Evolutionary conservation across 2,329 filamentous ascomycete species (phyloP).

Genomic region (Rosellinia necatrix): DNA sequence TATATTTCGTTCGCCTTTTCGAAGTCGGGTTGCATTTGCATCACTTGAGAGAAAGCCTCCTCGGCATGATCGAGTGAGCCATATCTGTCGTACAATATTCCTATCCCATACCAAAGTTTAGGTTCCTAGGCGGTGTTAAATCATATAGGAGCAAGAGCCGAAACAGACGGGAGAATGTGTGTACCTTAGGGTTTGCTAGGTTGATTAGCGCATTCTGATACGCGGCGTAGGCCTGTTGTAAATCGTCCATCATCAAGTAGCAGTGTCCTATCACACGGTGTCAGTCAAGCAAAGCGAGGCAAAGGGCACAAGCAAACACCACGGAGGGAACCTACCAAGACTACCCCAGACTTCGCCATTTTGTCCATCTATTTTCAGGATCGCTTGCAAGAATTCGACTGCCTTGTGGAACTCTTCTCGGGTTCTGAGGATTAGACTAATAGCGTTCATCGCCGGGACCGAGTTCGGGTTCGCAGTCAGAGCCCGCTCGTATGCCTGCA

Average conservation of each 20-base stretch:
- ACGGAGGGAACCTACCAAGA: constrained; percentile 78
- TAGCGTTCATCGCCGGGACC: constrained; percentile 89
- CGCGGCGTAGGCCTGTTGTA: constrained; percentile 94
- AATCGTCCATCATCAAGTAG: constrained; percentile 97
- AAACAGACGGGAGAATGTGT: constrained; percentile 25
- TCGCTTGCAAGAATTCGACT: constrained; percentile 88
- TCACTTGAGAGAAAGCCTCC: constrained; percentile 97
- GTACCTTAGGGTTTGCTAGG: constrained; percentile 87
- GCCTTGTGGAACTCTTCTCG: constrained; percentile 94
- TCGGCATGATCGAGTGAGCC: constrained; percentile 96
- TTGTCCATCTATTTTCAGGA: constrained; percentile 83
- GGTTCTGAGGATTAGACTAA: constrained; percentile 86
- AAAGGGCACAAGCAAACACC: too few species aligned
- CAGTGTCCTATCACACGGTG: constrained; percentile 74
- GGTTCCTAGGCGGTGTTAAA: constrained; percentile 68
- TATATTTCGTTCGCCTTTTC: constrained; percentile 99
- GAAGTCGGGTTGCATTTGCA: constrained; percentile 97
- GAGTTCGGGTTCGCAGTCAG: constrained; percentile 87
- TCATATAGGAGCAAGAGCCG: neutral
- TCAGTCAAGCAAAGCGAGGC: too few species aligned
- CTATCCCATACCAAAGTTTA: constrained; percentile 98
- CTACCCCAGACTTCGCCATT: constrained; percentile 98
- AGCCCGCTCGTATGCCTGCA: constrained; percentile 88
- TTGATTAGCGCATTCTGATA: constrained; percentile 97
- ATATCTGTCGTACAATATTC: constrained; percentile 95